Conservation (phyloP, 2,329 filamentous ascomycete genomes). For the Falciphora oryzae region DNA sequence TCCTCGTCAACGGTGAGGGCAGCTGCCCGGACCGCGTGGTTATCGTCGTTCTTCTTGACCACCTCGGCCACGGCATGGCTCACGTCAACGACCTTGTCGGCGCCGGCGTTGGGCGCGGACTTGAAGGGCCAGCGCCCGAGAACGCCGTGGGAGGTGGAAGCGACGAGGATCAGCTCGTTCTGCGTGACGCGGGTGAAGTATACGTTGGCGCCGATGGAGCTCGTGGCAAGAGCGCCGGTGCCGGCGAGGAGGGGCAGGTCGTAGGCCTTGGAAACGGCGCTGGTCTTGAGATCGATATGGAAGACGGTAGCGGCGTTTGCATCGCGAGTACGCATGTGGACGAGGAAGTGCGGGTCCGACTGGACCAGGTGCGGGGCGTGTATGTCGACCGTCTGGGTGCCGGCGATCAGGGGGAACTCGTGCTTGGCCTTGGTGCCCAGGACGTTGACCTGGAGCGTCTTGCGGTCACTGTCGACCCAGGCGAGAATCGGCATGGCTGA, state of each 20-base stretch:
- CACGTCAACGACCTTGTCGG: constrained; percentile 53
- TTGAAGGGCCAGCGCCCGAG: constrained; percentile 68
- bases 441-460: constrained; percentile 65
- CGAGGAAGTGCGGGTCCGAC: constrained; percentile 75
- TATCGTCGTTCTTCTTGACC: constrained; percentile 60
- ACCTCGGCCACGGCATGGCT: constrained; percentile 64
- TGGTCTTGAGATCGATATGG: constrained; percentile 69
- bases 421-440: constrained; percentile 55
- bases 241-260: constrained; percentile 67
- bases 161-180: constrained; percentile 67
- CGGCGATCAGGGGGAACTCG: constrained; percentile 44
- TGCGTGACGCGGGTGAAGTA: constrained; percentile 82
- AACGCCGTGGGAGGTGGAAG: constrained; percentile 70
- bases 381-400: constrained; percentile 51
- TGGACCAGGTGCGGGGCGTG: constrained; percentile 70
- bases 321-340: constrained; percentile 66
- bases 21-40: constrained; percentile 74
- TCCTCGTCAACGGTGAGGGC: constrained; percentile 62
- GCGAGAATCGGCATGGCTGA: constrained; percentile 68
- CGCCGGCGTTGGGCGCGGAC: constrained; percentile 26
- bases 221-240: constrained; percentile 71
- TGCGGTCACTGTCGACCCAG: constrained; percentile 61
- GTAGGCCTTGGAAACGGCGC: constrained; percentile 69
- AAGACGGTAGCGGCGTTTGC: constrained; percentile 82
- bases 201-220: constrained; percentile 71